phyloP scores from a whole-genome alignment of 106 monocot species.

The Dactylorhiza incarnata region DNA sequence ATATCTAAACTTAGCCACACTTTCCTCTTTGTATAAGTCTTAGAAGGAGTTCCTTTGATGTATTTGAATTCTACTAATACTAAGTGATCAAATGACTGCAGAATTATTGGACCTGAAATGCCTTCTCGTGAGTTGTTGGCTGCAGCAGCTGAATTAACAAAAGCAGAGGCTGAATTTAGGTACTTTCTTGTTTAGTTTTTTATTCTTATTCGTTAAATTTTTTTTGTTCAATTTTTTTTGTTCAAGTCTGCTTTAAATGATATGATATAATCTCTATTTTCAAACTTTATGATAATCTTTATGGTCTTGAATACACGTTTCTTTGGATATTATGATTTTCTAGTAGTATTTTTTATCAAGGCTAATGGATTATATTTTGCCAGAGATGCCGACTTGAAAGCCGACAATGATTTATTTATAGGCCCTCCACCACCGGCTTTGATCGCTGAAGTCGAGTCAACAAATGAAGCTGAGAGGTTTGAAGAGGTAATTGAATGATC shows the following conservation, averaged over 20 bases:
- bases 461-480: constrained; percentile 98
- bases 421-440: constrained; percentile 96
- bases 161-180: constrained; percentile 71
- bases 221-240: background rate
- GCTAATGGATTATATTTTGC: constrained; percentile 3
- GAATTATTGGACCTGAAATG: constrained; percentile 98
- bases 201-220: background rate
- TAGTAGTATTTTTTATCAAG: background rate
- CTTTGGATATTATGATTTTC: background rate
- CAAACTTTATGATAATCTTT: background rate
- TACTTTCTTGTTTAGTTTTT: constrained; percentile 13
- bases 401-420: constrained; percentile 64
- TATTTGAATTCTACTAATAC: background rate
- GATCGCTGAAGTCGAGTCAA: constrained; percentile 84
- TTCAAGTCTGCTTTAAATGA: background rate
- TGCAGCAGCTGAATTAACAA: constrained; percentile 89
- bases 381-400: constrained; percentile 80
- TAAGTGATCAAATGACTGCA: constrained; percentile 17
- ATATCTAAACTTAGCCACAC: background rate
- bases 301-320: background rate
- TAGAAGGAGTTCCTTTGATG: background rate
- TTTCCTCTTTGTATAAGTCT: background rate
- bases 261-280: background rate
- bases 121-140: constrained; percentile 85
- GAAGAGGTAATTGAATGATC: constrained; percentile 59